These are phyloP conservation scores for Wallacemonas rigidus DNA, from an alignment of 208 protist species.

Conservation along the genomic window DNA sequence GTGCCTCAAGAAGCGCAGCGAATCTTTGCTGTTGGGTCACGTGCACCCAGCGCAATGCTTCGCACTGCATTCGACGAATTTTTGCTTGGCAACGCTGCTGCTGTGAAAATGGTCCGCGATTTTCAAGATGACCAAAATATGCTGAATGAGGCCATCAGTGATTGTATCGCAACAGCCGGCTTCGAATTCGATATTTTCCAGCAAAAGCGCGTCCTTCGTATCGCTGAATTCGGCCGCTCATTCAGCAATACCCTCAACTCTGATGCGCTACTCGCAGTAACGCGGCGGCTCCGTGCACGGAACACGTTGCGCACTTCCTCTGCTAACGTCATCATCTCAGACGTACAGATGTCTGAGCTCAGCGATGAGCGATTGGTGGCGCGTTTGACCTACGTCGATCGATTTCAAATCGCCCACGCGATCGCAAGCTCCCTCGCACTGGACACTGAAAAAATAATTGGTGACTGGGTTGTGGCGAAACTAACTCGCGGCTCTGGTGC, in stretches of 20 bases:
- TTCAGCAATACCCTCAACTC: constrained; percentile 88
- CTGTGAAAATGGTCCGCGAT: constrained; percentile 71
- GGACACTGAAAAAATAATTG: constrained; percentile 75
- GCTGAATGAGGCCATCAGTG: constrained; percentile 79
- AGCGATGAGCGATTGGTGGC: constrained; percentile 71
- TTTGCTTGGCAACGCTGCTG: constrained; percentile 64
- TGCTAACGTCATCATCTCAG: constrained; percentile 89
- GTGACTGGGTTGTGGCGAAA: constrained; percentile 94
- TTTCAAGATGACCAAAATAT: constrained; percentile 44
- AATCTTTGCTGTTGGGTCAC: constrained; percentile 77
- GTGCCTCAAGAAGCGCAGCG: constrained; percentile 43
- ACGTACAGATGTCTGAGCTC: constrained; percentile 71
- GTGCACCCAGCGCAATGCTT: constrained; percentile 58
- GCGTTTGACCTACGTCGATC: constrained; percentile 69
- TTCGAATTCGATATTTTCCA: constrained; percentile 76
- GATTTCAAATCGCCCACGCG: constrained; percentile 89
- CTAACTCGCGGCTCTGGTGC: constrained; percentile 36
- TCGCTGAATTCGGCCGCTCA: constrained; percentile 94
- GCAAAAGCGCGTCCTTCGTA: constrained; percentile 88
- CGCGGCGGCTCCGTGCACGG: constrained; percentile 81
- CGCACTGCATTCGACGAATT: constrained; percentile 79
- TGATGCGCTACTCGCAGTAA: constrained; percentile 78
- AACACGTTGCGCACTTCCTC: constrained; percentile 76
- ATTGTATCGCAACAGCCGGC: constrained; percentile 88
- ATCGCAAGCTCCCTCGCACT: constrained; percentile 72